A percentile compares a stretch with the other conserved stretches of the same genome.
phyloP scores from a whole-genome alignment of 768 basidiomycete species.

The Suillus sp. region DNA sequence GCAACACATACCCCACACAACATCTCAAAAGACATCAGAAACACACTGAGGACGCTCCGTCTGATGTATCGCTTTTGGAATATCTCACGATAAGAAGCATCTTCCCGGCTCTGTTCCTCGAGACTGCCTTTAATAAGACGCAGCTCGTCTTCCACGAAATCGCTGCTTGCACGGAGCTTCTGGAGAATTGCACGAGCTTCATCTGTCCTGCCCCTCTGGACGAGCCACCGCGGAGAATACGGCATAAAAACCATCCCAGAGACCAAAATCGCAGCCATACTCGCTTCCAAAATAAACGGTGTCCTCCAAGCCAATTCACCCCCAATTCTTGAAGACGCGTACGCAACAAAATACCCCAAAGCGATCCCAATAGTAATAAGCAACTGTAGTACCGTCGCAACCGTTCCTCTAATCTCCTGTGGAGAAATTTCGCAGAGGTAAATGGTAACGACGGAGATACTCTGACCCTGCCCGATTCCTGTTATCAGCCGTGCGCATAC shows the following conservation, averaged over 20 bases:
- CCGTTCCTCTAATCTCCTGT: slow-evolving; percentile 40
- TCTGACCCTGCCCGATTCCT: slow-evolving; percentile 49
- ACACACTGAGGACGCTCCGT: slow-evolving; percentile 43
- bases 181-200: slow-evolving; percentile 36
- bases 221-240: slow-evolving; percentile 30
- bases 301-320: slow-evolving; percentile 30
- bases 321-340: slow-evolving; percentile 26
- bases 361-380: slow-evolving; percentile 47
- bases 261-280: slow-evolving; percentile 20
- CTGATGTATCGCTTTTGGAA: slow-evolving; percentile 32
- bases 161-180: slow-evolving; percentile 16
- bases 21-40: slow-evolving; percentile 48
- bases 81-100: slow-evolving; percentile 28
- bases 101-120: slow-evolving; percentile 24
- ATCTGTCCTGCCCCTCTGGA: slow-evolving; percentile 33
- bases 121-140: slow-evolving; percentile 22
- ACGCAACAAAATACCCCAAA: slow-evolving; percentile 33
- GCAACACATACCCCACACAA: slow-evolving; percentile 30
- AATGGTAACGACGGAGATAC: slow-evolving; percentile 43
- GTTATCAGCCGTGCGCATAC: slow-evolving; percentile 48
- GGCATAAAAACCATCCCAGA: slow-evolving; percentile 28
- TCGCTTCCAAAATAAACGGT: slow-evolving; percentile 31
- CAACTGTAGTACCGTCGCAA: slow-evolving; percentile 44
- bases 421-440: slow-evolving; percentile 48
- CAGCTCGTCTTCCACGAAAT: slow-evolving; percentile 26